Evolutionary conservation across 1,139 yeast species (phyloP).

Genomic region (Blastobotrys arbuscula): DNA sequence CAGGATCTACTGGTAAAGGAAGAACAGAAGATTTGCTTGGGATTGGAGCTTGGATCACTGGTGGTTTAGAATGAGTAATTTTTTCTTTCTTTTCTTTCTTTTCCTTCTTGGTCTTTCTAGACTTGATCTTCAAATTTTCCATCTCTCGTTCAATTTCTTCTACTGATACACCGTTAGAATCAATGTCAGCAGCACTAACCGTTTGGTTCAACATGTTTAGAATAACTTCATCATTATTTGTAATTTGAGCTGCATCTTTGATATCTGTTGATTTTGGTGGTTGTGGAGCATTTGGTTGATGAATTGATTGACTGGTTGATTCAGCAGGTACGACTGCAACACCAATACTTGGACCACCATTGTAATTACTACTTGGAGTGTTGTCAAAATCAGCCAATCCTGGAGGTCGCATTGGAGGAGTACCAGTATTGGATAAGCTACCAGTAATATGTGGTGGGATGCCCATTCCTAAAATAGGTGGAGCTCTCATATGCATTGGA

Average conservation of each 20-base stretch:
- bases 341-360: neutral
- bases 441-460: constrained; percentile 4
- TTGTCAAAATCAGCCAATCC: constrained; percentile 1
- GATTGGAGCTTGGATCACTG: neutral
- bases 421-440: neutral
- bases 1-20: neutral
- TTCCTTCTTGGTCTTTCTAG: constrained; percentile 7
- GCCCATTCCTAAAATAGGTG: constrained; percentile 7
- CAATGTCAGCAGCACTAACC: neutral
- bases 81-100: constrained; percentile 1
- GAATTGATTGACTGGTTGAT: neutral
- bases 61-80: neutral
- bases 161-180: neutral
- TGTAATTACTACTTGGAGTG: neutral
- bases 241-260: neutral
- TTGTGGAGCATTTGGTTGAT: neutral
- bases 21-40: neutral
- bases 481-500: neutral
- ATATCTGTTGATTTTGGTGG: neutral
- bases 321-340: neutral
- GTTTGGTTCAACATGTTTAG: neutral
- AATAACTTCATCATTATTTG: neutral
- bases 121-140: constrained; percentile 3
- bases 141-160: constrained; percentile 4
- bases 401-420: constrained; percentile 7